Evolutionary conservation across 192 early-diverging fungal species (phyloP), one percentile per base, ranked within the genome.

Genomic region (Phycomyces blakesleeanus): DNA sequence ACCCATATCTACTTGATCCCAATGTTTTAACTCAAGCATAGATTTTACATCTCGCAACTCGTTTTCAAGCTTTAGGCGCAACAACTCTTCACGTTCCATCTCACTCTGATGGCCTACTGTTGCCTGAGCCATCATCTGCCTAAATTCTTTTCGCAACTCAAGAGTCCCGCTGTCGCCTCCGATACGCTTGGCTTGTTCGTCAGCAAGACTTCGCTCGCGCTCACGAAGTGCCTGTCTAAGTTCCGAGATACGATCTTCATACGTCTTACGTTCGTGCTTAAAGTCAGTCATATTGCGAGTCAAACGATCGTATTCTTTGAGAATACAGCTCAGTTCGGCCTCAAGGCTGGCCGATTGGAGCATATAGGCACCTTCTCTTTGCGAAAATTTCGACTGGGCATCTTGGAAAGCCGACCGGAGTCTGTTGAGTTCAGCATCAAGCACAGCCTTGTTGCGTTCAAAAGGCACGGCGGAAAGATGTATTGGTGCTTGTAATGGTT

Each of bases 111-210:
- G 81, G n/a, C 80, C 76, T 20, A 59, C 56, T 54, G 72, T 76
- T 3, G 75, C 50, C 29, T 78, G 72, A 5, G 56, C 44, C 73
- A 84, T 82, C 38, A 82, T 71, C 9, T 74, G 64, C 51, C 83
- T 59, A 59, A 84, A 84, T 52, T 84, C 83, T 55, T 76, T 76
- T 25, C 80, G 64, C 52, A 84, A 56, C 5, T 78, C 72, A 12
- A 69, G 62, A 0, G 80, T 82, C 0, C 71, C 72, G 2, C 40
- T 52, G 25, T 55, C 55, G 20, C 63, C 38, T 22, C 37, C 68
- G 18, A 71, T 42, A n/a, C 66, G 66, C 34, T 76, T 68, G 20
- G 76, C 47, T 11, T 57, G 51, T 64, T 70, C 67, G 42, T 78
- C 77, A 2, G 74, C 66, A 1, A 78, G 53, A 56, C 63, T 51